Conservation (phyloP, 768 basidiomycete species). For the Clavulina sp. region DNA sequence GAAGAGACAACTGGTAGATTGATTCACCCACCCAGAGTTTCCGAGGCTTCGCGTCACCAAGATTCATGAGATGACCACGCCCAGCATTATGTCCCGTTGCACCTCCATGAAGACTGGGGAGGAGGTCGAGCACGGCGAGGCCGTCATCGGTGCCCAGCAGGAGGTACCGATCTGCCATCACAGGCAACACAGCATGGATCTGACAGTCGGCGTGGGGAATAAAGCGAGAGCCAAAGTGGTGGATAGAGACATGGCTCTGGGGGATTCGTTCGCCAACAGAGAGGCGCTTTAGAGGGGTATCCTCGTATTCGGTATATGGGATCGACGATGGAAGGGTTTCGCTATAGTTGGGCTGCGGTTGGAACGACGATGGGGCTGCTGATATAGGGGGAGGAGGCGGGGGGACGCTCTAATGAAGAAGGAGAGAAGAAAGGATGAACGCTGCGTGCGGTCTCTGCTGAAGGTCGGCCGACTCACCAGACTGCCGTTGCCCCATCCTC, state of each 20-base stretch:
- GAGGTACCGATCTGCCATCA: conserved; percentile 45
- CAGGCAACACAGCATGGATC: conserved; percentile 58
- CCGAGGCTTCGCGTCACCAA: conserved; percentile 50
- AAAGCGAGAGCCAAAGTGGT: conserved; percentile 73
- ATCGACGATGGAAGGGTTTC: not conserved
- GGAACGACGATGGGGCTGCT: not conserved
- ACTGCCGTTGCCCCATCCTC: not conserved
- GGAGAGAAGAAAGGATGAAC: not conserved
- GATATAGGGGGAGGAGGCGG: not conserved
- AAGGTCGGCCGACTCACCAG: not conserved
- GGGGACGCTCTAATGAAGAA: not conserved
- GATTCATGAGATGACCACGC: conserved; percentile 30
- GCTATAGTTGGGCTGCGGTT: not conserved
- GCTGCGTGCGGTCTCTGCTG: not conserved
- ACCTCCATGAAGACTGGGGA: conserved; percentile 29
- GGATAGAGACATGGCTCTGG: conserved; percentile 24
- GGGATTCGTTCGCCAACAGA: not conserved
- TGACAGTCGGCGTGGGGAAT: conserved; percentile 60
- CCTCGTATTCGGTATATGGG: no score
- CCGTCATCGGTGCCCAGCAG: conserved; percentile 69
- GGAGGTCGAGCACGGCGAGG: conserved; percentile 68
- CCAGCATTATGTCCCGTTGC: conserved; percentile 18
- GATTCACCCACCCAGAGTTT: conserved; percentile 64
- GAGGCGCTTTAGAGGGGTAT: not conserved
- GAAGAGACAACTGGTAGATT: conserved; percentile 57